Evolutionary conservation across 2,329 filamentous ascomycete genomes (phyloP).

Genomic region (Neofusicoccum cordaticola): DNA sequence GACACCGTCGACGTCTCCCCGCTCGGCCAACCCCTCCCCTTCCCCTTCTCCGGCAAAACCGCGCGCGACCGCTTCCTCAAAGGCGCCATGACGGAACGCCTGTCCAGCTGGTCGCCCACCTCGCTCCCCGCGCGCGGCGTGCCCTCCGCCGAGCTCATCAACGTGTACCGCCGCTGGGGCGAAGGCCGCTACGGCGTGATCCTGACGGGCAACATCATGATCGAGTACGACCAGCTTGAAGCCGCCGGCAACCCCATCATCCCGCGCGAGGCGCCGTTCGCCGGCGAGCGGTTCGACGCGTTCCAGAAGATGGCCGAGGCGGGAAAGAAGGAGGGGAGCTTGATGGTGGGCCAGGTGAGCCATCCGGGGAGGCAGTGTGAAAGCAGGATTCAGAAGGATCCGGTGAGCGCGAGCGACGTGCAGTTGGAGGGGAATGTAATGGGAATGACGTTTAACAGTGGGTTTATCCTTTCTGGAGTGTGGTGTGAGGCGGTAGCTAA

Average conservation of each 20-base stretch:
- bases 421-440: constrained; percentile 35
- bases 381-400: constrained; percentile 40
- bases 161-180: constrained; percentile 57
- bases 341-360: constrained; percentile 60
- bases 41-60: constrained; percentile 50
- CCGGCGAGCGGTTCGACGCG: constrained; percentile 58
- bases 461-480: background rate
- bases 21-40: constrained; percentile 44
- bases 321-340: constrained; percentile 55
- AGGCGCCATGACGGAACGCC: constrained; percentile 63
- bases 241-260: constrained; percentile 60
- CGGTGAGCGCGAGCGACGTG: constrained; percentile 49
- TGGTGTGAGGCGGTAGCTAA: background rate
- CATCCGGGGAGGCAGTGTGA: constrained; percentile 61
- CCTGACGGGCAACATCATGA: constrained; percentile 59
- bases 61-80: constrained; percentile 67
- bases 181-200: constrained; percentile 45
- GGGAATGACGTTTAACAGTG: constrained; percentile 47
- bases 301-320: constrained; percentile 57
- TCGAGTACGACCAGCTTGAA: constrained; percentile 58
- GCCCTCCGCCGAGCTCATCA: constrained; percentile 54
- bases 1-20: constrained; percentile 39
- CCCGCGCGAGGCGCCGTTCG: constrained; percentile 49
- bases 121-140: constrained; percentile 54
- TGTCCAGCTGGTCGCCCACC: constrained; percentile 59